Base-by-base conservation (phyloP, 192 early-diverging fungal genomes). In the Backusella psychrophila region DNA sequence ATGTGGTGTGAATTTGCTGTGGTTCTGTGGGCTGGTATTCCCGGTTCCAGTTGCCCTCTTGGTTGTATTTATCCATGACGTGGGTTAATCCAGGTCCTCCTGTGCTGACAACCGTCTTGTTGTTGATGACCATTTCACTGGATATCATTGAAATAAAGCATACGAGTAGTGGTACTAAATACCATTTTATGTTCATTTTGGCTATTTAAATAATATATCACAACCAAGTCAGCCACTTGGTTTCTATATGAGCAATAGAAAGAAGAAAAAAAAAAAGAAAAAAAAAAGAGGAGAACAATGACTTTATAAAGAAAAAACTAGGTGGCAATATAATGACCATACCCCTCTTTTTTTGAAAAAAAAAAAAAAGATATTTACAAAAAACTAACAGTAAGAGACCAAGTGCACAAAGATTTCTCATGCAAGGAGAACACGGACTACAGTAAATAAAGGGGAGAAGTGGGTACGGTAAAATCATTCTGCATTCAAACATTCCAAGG, bases 1-100 rank as follows among this genome's bases (percentile, higher is more conserved):
- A 67, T 7, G 67, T 70, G 1, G 69, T 79, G 38, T 79, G 77
- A 21, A 79, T 31, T 41, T 79, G 77, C 42, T 79, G 77, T 11
- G 77, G 77, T 41, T 79, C 66, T 14, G 67, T 52, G 19, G 66
- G n/a, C 17, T 56, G 33, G 65, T 79, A 79, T 1, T 66, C 56
- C 2, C 72, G 65, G 23, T 79, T 79, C 77, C 77, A 79, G 23
- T 72, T 41, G n/a, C 53, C 53, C 6, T 21, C 38, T 29, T 38
- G 31, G 31, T 68, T 77, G 65, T 63, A 67, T 6, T 41, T 46
- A 21, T 72, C 75, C 6, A 42, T 29, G 7, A n/a, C 6, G 33
- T 44, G 9, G 11, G 34, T 34, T 17, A 15, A 29, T 1, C 66
- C 44, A 5, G 74, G 74, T 11, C 74, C 74, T 42, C 75, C 75